phyloP scores from a whole-genome alignment of 2,329 filamentous ascomycete genomes.

The Talaromyces sp. region DNA sequence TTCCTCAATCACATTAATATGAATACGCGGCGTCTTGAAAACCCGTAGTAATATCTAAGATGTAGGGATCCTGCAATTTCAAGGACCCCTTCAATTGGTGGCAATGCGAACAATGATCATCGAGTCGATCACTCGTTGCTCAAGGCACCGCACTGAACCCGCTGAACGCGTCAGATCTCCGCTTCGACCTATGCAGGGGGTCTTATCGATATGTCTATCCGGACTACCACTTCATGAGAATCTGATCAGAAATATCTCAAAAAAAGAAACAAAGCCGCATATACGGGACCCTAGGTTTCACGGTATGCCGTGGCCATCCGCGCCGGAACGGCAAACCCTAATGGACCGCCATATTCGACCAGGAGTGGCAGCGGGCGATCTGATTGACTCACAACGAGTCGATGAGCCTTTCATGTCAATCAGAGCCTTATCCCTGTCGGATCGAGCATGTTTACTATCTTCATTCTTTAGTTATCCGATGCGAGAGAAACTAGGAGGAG shows the following conservation, averaged over 20 bases:
- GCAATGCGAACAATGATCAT: not conserved
- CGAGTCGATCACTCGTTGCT: not conserved
- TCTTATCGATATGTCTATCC: not conserved
- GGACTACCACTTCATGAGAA: not conserved
- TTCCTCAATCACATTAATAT: not conserved
- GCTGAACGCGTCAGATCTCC: not conserved
- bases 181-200: constrained; percentile 1
- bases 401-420: not conserved
- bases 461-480: not conserved
- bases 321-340: constrained; percentile 14
- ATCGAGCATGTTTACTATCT: not conserved
- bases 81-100: not conserved
- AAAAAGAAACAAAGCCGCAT: not conserved
- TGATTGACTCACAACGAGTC: not conserved
- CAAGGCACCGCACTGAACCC: not conserved
- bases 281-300: not conserved
- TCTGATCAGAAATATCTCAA: not conserved
- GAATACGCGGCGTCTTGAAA: not conserved
- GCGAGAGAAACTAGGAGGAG: not conserved
- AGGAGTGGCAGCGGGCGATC: constrained; percentile 11
- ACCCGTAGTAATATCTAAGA: too few species aligned
- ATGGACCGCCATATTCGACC: not conserved
- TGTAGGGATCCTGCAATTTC: too few species aligned
- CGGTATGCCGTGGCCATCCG: not conserved
- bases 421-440: not conserved